Percentiles rank a stretch among this genome's conserved stretches.
Evolutionary conservation across 768 basidiomycete species (phyloP).

Genomic region (Suillus spraguei): DNA sequence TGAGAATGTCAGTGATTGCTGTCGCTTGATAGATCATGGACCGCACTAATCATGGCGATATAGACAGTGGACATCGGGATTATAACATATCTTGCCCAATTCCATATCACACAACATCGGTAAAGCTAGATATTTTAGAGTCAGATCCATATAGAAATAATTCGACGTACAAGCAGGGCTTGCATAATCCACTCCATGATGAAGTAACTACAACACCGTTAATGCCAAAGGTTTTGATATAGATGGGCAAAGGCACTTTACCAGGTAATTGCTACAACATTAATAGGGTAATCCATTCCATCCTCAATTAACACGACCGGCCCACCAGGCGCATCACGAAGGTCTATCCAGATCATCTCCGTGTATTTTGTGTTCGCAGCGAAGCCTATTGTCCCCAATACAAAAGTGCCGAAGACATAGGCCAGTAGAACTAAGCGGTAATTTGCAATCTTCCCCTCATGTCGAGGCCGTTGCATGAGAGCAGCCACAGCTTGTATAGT

Average conservation of each 20-base stretch:
- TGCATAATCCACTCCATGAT: slow-evolving; percentile 17
- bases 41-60: slow-evolving; percentile 15
- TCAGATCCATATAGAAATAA: not conserved
- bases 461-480: not conserved
- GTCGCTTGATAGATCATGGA: not conserved
- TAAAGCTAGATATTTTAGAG: not conserved
- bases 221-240: not conserved
- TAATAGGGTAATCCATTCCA: slow-evolving; percentile 14
- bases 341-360: slow-evolving; percentile 26
- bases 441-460: slow-evolving; percentile 2
- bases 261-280: slow-evolving; percentile 12
- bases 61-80: slow-evolving; percentile 15
- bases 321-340: slow-evolving; percentile 14
- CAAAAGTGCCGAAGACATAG: slow-evolving; percentile 16
- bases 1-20: not conserved
- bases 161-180: not conserved
- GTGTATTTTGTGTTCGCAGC: slow-evolving; percentile 21
- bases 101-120: slow-evolving; percentile 1
- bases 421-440: slow-evolving; percentile 1
- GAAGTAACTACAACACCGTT: slow-evolving; percentile 16
- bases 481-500: not conserved
- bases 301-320: slow-evolving; percentile 14
- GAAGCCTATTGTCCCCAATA: slow-evolving; percentile 8
- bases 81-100: slow-evolving; percentile 4
- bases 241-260: slow-evolving; percentile 7